Conservation (phyloP, 1,139 yeast species). For the Schizosaccharomyces versatilis region DNA sequence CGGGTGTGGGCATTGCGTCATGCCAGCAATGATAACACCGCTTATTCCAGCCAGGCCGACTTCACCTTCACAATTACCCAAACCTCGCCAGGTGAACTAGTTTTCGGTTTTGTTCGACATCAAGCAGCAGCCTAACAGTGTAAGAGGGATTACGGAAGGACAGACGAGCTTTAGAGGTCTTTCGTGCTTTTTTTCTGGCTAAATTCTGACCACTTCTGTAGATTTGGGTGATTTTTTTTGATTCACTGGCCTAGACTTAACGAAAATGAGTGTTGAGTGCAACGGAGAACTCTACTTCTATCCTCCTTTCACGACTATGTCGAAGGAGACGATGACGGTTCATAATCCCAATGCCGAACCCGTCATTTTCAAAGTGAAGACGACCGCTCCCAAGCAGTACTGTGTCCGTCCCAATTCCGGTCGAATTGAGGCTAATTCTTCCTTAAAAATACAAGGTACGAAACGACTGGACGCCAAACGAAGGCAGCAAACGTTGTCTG, state of each 20-base stretch:
- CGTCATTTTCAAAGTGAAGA: conserved; percentile 84
- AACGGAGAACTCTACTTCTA: conserved; percentile 1
- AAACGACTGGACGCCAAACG: background rate
- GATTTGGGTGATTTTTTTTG: background rate
- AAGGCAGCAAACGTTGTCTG: background rate
- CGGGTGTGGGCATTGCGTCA: too few species aligned
- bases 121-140: too few species aligned
- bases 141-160: too few species aligned
- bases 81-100: background rate
- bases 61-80: background rate
- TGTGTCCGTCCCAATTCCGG: conserved; percentile 11
- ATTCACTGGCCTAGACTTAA: background rate
- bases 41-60: background rate
- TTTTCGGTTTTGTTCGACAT: background rate
- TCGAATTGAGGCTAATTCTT: conserved; percentile 11
- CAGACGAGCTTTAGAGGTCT: too few species aligned
- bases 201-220: conserved; percentile 4
- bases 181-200: background rate
- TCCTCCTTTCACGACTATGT: conserved; percentile 9
- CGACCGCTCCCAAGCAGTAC: conserved; percentile 79
- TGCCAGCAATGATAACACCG: background rate
- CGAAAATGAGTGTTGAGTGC: conserved; percentile 5
- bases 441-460: conserved; percentile 10
- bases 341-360: conserved; percentile 19
- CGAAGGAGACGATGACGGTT: conserved; percentile 10